Evolutionary conservation across 2,329 filamentous ascomycete genomes (phyloP), one percentile per base, ranked within the genome.

Genomic region (Exophiala sideris): DNA sequence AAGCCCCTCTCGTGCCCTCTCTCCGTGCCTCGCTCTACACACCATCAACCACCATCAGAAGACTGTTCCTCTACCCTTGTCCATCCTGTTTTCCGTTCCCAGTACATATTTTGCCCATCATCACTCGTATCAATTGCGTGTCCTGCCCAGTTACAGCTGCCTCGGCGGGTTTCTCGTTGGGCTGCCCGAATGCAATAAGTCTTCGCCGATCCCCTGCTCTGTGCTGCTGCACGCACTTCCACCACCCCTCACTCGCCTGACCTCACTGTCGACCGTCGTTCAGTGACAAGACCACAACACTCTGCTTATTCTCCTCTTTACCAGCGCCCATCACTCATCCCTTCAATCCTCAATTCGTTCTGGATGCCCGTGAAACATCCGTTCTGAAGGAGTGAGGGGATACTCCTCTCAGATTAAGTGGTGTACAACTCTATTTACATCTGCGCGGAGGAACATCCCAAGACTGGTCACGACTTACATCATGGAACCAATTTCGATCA

Each of bases 161-260:
- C 49, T 68, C 24, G 24, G 24, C 24, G 24, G 24, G 24, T 29
- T 29, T 29, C 24, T 29, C 24, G 24, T 29, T 29, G 24, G 24
- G 24, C 24, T 29, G 24, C 24, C 72, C 3, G 56, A 70, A 38
- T 49, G 11, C 46, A 40, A 41, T 40, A 40, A 40, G 35, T 40
- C 41, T 40, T 38, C 21, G 20, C 33, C 45, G 38, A 32, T 29
- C 29, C 32, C 49, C 40, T 51, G 29, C 33, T 8, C 24, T 29
- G 24, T 45, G 24, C 16, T 29, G 40, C 48, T 29, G 18, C 20
- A 32, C 48, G 16, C 12, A 39, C 16, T n/a, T 29, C 29, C n/a
- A 9, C 38, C 16, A 44, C 48, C 32, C 21, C 46, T 36, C 24
- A 29, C 42, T 56, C 48, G 48, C 32, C 57, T 57, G 54, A 57